phyloP scores from a whole-genome alignment of 1,284 basidiomycete genomes.

The Pterula multifida region DNA sequence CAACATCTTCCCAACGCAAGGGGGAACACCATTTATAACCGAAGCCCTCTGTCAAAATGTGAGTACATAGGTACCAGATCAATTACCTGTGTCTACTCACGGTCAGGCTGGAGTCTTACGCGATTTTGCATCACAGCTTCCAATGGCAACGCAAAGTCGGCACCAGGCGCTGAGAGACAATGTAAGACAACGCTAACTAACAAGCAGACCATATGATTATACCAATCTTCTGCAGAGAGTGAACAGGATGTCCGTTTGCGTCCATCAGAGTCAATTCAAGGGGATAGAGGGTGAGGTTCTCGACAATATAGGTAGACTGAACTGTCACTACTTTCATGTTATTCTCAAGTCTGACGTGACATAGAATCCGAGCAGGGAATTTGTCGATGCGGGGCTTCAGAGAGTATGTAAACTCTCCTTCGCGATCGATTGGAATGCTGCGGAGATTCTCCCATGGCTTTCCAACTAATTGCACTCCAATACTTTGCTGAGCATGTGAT shows the following conservation, averaged over 20 bases:
- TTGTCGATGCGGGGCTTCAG: constrained; percentile 73
- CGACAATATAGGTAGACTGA: constrained; percentile 86
- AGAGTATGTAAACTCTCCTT: constrained; percentile 86
- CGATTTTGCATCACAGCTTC: constrained; percentile 80
- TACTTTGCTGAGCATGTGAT: constrained; percentile 68
- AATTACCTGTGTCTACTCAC: constrained; percentile 33
- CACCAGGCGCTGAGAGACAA: constrained; percentile 54
- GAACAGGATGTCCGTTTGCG: constrained; percentile 70
- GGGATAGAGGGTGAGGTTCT: constrained; percentile 89
- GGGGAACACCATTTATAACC: constrained; percentile 90
- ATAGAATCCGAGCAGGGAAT: constrained; percentile 76
- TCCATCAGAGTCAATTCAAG: constrained; percentile 90
- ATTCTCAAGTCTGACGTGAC: constrained; percentile 84
- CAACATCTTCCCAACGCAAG: constrained; percentile 87
- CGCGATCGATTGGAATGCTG: constrained; percentile 85
- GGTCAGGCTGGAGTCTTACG: constrained; percentile 86
- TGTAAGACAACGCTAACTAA: constrained; percentile 5
- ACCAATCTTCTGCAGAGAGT: constrained; percentile 76
- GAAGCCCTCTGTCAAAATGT: constrained; percentile 61
- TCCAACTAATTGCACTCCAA: constrained; percentile 77
- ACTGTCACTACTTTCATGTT: constrained; percentile 96
- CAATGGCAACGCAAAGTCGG: constrained; percentile 84
- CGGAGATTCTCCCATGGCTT: constrained; percentile 88
- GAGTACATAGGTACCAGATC: constrained; percentile 8
- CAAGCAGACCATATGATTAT: constrained; percentile 6